These are phyloP conservation scores for Phytophthora hybrid DNA, from an alignment of 352 stramenopile genomes.

Conservation along the genomic window DNA sequence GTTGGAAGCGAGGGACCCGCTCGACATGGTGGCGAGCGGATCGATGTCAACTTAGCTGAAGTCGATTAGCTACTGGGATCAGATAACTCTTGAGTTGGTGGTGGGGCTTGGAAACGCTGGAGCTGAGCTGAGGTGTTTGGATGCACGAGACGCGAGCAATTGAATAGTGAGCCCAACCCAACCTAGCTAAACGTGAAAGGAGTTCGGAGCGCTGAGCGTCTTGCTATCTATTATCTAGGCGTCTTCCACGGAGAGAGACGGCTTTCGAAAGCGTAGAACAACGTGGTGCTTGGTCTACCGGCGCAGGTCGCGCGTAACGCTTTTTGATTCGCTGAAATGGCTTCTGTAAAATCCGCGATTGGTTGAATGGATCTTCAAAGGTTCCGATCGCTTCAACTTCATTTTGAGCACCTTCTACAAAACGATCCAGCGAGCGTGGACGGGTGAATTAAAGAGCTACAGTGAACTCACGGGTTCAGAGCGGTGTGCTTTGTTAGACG, in stretches of 20 bases:
- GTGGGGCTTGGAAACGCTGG: conserved; percentile 14
- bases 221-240: background rate
- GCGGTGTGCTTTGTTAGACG: background rate
- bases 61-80: conserved; percentile 17
- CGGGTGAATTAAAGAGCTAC: conserved; percentile 26
- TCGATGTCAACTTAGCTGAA: conserved; percentile 17
- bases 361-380: conserved; percentile 30
- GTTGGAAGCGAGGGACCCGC: conserved; percentile 16
- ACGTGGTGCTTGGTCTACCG: background rate
- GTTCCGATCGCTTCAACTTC: conserved; percentile 29
- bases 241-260: conserved; percentile 20
- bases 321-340: conserved; percentile 6
- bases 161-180: conserved; percentile 32
- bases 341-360: conserved; percentile 22
- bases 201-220: background rate
- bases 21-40: conserved; percentile 27
- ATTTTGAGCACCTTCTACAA: conserved; percentile 16
- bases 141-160: conserved; percentile 24
- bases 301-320: conserved; percentile 13
- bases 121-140: conserved; percentile 8
- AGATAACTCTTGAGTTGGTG: conserved; percentile 19
- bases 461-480: conserved; percentile 29
- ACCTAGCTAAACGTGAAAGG: conserved; percentile 1
- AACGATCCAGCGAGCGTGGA: conserved; percentile 14
- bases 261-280: conserved; percentile 9